Conservation (phyloP, 371 early-diverging fungal species). For the Chytridiales sp. region DNA sequence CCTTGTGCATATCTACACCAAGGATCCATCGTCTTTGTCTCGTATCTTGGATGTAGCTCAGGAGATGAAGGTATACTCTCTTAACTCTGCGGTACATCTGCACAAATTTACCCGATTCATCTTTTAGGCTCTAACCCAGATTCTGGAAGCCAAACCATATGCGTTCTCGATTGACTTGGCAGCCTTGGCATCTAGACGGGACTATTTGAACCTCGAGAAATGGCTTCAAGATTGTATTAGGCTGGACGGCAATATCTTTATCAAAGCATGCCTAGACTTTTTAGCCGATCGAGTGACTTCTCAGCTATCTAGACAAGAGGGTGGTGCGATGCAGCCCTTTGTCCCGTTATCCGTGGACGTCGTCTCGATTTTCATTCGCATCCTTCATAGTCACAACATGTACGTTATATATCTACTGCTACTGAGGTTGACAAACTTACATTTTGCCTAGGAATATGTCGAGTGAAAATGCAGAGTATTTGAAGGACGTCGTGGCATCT, state of each 20-base stretch:
- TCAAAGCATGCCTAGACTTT: slow-evolving; percentile 75
- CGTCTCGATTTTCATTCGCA: slow-evolving; percentile 66
- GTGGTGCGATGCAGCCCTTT: slow-evolving; percentile 29
- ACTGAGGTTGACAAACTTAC: slow-evolving; percentile 4
- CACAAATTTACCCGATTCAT: neutral
- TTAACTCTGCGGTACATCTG: neutral
- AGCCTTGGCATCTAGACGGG: slow-evolving; percentile 76
- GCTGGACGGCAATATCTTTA: slow-evolving; percentile 68
- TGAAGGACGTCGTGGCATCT: slow-evolving; percentile 61
- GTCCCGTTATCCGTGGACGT: slow-evolving; percentile 70
- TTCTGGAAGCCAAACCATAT: slow-evolving; percentile 71
- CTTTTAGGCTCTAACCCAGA: slow-evolving; percentile 62
- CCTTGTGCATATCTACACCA: slow-evolving; percentile 69
- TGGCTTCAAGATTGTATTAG: slow-evolving; percentile 78
- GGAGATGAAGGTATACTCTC: slow-evolving; percentile 67
- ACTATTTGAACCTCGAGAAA: slow-evolving; percentile 81
- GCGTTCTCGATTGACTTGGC: slow-evolving; percentile 82
- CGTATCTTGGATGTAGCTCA: slow-evolving; percentile 81
- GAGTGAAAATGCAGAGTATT: slow-evolving; percentile 56
- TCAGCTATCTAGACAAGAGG: slow-evolving; percentile 9
- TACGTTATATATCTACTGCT: slow-evolving; percentile 13
- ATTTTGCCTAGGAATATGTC: slow-evolving; percentile 52
- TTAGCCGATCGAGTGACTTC: slow-evolving; percentile 65
- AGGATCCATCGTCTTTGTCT: slow-evolving; percentile 68
- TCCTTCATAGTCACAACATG: slow-evolving; percentile 51